Conservation (phyloP, 2,329 filamentous ascomycete genomes). For the Chaetomiaceae sp. region DNA sequence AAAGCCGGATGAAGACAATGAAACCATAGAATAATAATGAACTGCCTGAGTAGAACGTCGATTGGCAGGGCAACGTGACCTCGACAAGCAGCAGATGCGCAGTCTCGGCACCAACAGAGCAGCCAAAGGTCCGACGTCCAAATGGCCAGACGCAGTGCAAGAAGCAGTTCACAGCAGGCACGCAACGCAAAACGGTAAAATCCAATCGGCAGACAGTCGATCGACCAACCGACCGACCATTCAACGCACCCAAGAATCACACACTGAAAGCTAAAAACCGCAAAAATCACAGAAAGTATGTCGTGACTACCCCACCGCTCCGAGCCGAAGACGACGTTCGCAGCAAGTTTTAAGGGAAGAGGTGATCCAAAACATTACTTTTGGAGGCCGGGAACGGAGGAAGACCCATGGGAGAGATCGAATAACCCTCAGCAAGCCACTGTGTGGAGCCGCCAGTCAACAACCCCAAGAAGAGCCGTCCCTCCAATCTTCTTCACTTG, state of each 20-base stretch:
- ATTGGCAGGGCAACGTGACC: too few species aligned
- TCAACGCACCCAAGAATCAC: too few species aligned
- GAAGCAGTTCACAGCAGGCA: too few species aligned
- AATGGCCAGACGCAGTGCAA: too few species aligned
- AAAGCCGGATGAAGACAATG: too few species aligned
- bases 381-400: conserved; percentile 52
- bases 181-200: neutral
- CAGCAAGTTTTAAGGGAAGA: conserved; percentile 37
- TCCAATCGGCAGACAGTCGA: too few species aligned
- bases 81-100: neutral
- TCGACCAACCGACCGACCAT: neutral
- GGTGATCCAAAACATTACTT: conserved; percentile 37
- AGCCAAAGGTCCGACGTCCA: neutral
- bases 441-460: conserved; percentile 43
- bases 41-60: too few species aligned
- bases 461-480: conserved; percentile 28
- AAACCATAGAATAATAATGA: conserved; percentile 2
- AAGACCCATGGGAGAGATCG: conserved; percentile 41
- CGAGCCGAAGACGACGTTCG: conserved; percentile 35
- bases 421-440: conserved; percentile 50
- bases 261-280: neutral
- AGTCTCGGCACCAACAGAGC: too few species aligned
- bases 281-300: conserved; percentile 26
- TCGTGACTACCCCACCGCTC: conserved; percentile 48
- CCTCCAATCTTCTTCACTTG: conserved; percentile 41